Percentiles rank a stretch among this genome's conserved stretches.
phyloP scores from a whole-genome alignment of 2,329 filamentous ascomycete genomes.

The Penicillium sp. region DNA sequence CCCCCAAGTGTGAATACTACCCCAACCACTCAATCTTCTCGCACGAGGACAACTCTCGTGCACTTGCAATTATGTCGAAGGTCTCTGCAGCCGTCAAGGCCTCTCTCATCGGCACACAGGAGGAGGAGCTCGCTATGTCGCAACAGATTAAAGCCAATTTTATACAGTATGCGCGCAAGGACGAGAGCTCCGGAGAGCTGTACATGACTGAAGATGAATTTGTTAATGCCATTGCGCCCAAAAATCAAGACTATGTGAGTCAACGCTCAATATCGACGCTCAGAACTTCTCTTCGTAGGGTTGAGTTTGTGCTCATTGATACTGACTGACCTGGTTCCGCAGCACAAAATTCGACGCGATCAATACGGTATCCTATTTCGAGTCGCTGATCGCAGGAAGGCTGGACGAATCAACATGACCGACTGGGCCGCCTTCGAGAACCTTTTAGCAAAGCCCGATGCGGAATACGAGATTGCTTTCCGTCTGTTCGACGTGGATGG shows the following conservation, averaged over 20 bases:
- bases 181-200: constrained; percentile 69
- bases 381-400: constrained; percentile 75
- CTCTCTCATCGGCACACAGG: constrained; percentile 63
- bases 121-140: constrained; percentile 60
- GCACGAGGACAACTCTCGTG: not conserved
- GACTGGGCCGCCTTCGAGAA: constrained; percentile 96
- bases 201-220: constrained; percentile 85
- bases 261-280: constrained; percentile 4
- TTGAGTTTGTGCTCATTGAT: not conserved
- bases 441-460: constrained; percentile 86
- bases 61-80: constrained; percentile 34
- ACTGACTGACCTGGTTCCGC: constrained; percentile 20
- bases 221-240: constrained; percentile 81
- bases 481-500: constrained; percentile 87
- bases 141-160: constrained; percentile 74
- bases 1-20: not conserved
- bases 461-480: constrained; percentile 98
- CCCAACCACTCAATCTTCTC: not conserved
- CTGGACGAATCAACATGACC: constrained; percentile 69
- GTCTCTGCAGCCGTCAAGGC: constrained; percentile 75
- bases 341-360: constrained; percentile 97
- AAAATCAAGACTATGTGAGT: constrained; percentile 86
- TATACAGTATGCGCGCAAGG: constrained; percentile 68
- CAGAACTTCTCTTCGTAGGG: not conserved
- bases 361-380: constrained; percentile 92